Evolutionary conservation across 106 monocot genomes (phyloP).

Genomic region (Acorus gramineus): DNA sequence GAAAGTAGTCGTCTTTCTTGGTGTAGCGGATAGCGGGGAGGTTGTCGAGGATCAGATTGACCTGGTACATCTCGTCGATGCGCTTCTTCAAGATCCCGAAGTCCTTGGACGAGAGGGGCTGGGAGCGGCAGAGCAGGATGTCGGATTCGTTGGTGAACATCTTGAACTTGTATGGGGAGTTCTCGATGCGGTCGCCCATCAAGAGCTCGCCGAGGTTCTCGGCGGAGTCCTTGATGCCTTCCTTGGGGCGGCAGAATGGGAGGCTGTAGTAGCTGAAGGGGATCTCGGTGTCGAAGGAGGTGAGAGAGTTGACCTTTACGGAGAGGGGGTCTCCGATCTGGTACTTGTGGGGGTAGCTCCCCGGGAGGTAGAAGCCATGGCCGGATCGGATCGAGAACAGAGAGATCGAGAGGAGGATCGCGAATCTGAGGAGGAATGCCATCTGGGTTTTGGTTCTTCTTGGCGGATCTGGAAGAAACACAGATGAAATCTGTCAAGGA

Average conservation of each 20-base stretch:
- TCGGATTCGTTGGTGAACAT: constrained; percentile 18
- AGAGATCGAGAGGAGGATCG: neutral
- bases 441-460: too few species aligned
- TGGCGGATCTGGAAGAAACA: too few species aligned
- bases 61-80: constrained; percentile 36
- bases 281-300: constrained; percentile 21
- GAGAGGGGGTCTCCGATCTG: constrained; percentile 11
- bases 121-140: constrained; percentile 21
- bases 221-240: constrained; percentile 13
- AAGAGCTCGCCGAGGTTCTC: constrained; percentile 48
- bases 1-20: constrained; percentile 13
- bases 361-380: constrained; percentile 44
- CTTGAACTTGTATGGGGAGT: constrained; percentile 22
- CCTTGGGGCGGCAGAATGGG: constrained; percentile 17
- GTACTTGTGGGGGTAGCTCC: constrained; percentile 44
- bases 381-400: neutral
- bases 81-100: constrained; percentile 13
- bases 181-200: constrained; percentile 43
- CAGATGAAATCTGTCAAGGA: too few species aligned
- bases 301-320: constrained; percentile 19
- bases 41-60: constrained; percentile 44
- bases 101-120: constrained; percentile 4
- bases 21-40: constrained; percentile 40
- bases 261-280: constrained; percentile 43
- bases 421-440: neutral